A percentile compares a stretch with the other conserved stretches of the same genome.
Conservation (phyloP, 371 early-diverging fungal species). For the Rhizopus sp. region DNA sequence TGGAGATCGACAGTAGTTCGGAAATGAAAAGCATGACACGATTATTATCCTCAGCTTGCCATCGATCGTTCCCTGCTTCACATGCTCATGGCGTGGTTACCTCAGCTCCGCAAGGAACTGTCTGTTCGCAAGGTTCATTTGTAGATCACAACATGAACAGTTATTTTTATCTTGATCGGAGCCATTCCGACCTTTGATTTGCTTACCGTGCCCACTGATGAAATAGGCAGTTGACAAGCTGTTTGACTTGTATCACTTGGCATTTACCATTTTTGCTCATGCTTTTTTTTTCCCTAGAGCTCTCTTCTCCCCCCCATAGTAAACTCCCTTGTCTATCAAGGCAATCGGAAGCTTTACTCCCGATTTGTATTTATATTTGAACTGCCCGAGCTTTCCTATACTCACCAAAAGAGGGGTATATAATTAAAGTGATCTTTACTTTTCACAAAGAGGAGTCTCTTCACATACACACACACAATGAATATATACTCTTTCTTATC, state of each 20-base stretch:
- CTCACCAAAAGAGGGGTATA: too few relatives aligned
- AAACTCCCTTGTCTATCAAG: too few relatives aligned
- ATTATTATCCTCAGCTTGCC: slow-evolving; percentile 6
- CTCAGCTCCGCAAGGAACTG: slow-evolving; percentile 7
- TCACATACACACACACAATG: too few relatives aligned
- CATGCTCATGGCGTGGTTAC: slow-evolving; percentile 22
- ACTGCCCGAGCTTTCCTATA: too few relatives aligned
- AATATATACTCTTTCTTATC: too few relatives aligned
- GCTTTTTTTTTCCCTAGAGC: neutral
- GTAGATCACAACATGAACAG: slow-evolving; percentile 16
- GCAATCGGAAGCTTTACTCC: too few relatives aligned
- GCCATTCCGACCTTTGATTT: neutral
- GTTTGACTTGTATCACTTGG: slow-evolving; percentile 1
- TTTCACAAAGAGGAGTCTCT: too few relatives aligned
- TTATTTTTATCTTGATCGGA: slow-evolving; percentile 4
- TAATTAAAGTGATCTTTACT: too few relatives aligned
- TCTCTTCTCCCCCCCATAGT: too few relatives aligned
- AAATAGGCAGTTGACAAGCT: neutral
- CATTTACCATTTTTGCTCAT: neutral
- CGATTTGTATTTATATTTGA: too few relatives aligned
- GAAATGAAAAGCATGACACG: neutral
- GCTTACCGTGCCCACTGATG: neutral
- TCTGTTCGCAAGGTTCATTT: slow-evolving; percentile 13
- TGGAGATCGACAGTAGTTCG: neutral
- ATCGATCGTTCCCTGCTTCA: slow-evolving; percentile 23